Conservation (phyloP, 2,329 filamentous ascomycete genomes). For the Cladosporium cucumerinum region DNA sequence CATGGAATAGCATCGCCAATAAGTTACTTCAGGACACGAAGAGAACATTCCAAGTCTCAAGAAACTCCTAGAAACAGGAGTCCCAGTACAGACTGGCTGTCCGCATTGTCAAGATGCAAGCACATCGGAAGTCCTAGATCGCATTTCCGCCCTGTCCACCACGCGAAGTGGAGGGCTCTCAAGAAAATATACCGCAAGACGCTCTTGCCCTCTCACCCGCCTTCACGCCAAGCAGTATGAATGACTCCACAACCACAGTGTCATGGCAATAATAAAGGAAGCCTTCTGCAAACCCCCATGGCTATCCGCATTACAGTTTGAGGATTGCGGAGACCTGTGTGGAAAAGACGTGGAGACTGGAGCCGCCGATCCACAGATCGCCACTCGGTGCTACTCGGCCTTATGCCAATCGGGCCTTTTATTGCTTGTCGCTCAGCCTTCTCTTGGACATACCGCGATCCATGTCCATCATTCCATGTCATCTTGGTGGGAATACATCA, state of each 20-base stretch:
- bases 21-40: too few species aligned
- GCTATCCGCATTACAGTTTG: conserved; percentile 1
- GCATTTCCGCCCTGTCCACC: not conserved
- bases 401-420: conserved; percentile 6
- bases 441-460: conserved; percentile 1
- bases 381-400: conserved; percentile 12
- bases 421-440: not conserved
- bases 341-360: conserved; percentile 5
- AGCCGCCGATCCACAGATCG: conserved; percentile 6
- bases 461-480: not conserved
- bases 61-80: too few species aligned
- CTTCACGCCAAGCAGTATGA: not conserved
- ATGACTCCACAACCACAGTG: not conserved
- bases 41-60: too few species aligned
- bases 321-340: conserved; percentile 4
- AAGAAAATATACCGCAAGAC: not conserved
- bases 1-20: too few species aligned
- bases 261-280: not conserved
- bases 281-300: conserved; percentile 4
- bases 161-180: not conserved
- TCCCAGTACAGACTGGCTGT: too few species aligned
- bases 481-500: not conserved
- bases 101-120: too few species aligned
- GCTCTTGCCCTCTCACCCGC: not conserved
- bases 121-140: not conserved